Percentiles rank a stretch among this genome's conserved stretches.
phyloP scores from a whole-genome alignment of 2,329 filamentous ascomycete genomes.

The Westerdykella sp. region DNA sequence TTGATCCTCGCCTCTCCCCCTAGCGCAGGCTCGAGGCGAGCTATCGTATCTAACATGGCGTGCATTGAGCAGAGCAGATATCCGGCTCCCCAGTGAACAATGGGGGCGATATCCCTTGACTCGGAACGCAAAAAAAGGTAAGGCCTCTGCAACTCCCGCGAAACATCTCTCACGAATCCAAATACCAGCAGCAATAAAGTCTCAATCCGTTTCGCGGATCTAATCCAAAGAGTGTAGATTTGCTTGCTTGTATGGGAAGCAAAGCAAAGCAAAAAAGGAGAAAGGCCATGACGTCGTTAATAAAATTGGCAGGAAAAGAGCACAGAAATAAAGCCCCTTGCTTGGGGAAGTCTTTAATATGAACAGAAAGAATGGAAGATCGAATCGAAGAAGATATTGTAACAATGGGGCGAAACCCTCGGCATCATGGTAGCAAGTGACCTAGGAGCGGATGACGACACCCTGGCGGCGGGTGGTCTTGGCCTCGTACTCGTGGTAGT shows the following conservation, averaged over 20 bases:
- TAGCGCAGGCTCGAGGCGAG: too few species aligned
- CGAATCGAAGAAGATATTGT: conserved; percentile 2
- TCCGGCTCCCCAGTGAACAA: too few species aligned
- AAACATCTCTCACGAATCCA: too few species aligned
- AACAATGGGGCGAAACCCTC: not conserved
- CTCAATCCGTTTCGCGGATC: too few species aligned
- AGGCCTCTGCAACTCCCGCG: not conserved
- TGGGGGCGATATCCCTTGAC: too few species aligned
- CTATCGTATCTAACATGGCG: too few species aligned
- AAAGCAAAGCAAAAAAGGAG: not conserved
- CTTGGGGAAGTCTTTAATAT: conserved; percentile 6
- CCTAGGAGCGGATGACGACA: conserved; percentile 38
- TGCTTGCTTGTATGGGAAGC: too few species aligned
- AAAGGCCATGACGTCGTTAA: not conserved
- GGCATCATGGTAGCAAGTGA: not conserved
- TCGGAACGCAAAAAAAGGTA: not conserved
- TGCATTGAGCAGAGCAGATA: too few species aligned
- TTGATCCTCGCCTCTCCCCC: too few species aligned
- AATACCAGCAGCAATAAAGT: too few species aligned
- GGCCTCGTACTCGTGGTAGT: conserved; percentile 48
- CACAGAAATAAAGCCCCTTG: conserved; percentile 1
- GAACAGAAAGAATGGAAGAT: conserved; percentile 9
- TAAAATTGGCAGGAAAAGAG: not conserved
- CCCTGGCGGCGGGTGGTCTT: conserved; percentile 45
- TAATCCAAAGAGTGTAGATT: too few species aligned